Conservation (phyloP, 306 rosid genomes). For the Corylus avellana region DNA sequence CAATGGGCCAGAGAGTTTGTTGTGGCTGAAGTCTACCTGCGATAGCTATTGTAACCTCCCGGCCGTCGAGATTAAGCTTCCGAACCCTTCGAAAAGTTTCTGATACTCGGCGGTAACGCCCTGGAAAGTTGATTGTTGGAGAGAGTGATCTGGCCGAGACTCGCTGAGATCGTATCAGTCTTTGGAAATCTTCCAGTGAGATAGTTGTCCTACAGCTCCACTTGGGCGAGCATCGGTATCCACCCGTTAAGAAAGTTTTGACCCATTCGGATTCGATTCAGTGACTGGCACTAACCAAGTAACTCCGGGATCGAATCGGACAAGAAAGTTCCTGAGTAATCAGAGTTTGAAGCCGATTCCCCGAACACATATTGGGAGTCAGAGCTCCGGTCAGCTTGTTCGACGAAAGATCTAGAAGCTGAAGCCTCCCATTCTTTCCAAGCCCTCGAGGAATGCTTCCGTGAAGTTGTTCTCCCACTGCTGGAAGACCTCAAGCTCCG, state of each 20-base stretch:
- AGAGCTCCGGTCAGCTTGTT: slow-evolving; percentile 82
- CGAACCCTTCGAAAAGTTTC: slow-evolving; percentile 82
- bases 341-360: slow-evolving; percentile 68
- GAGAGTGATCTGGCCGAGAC: slow-evolving; percentile 82
- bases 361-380: slow-evolving; percentile 73
- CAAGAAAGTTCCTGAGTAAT: slow-evolving; percentile 70
- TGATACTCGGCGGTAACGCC: slow-evolving; percentile 67
- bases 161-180: slow-evolving; percentile 40
- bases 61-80: slow-evolving; percentile 88
- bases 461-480: too few species aligned
- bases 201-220: slow-evolving; percentile 74
- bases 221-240: slow-evolving; percentile 73
- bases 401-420: slow-evolving; percentile 68
- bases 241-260: slow-evolving; percentile 85
- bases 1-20: slow-evolving; percentile 33
- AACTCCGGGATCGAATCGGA: slow-evolving; percentile 87
- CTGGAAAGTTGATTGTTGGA: slow-evolving; percentile 79
- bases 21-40: slow-evolving; percentile 77
- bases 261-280: slow-evolving; percentile 83
- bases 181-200: slow-evolving; percentile 69
- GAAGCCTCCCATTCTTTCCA: slow-evolving; percentile 79
- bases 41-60: slow-evolving; percentile 78
- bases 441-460: slow-evolving; percentile 27
- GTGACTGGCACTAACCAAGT: slow-evolving; percentile 66
- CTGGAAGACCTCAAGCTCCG: too few species aligned